A percentile compares a stretch with the other conserved stretches of the same genome.
These are phyloP conservation scores for Colletotrichum caudatum DNA, from an alignment of 2,329 filamentous ascomycete genomes.

Conservation along the genomic window DNA sequence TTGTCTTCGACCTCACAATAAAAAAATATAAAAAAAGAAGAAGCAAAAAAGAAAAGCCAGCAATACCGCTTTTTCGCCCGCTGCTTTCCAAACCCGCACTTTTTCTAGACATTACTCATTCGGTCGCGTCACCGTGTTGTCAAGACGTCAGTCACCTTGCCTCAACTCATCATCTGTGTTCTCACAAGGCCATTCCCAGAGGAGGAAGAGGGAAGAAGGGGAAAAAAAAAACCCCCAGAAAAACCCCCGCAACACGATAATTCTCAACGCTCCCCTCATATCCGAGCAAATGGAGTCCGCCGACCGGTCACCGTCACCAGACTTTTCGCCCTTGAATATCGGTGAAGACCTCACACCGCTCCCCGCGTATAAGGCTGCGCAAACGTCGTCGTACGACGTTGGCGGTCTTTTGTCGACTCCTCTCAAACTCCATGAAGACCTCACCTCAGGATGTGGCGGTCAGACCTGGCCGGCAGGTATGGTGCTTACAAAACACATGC, in stretches of 20 bases:
- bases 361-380: slow-evolving; percentile 67
- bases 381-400: slow-evolving; percentile 70
- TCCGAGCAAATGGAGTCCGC: slow-evolving; percentile 30
- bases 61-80: slow-evolving; percentile 28
- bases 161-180: slow-evolving; percentile 8
- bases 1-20: slow-evolving; percentile 33
- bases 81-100: slow-evolving; percentile 7
- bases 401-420: slow-evolving; percentile 78
- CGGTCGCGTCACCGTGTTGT: slow-evolving; percentile 1
- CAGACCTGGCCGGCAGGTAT: slow-evolving; percentile 96
- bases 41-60: slow-evolving; percentile 28
- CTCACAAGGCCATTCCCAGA: background rate
- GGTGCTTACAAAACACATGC: slow-evolving; percentile 86
- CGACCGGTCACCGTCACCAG: slow-evolving; percentile 57
- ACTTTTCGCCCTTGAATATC: slow-evolving; percentile 63
- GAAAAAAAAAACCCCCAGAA: background rate
- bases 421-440: slow-evolving; percentile 85
- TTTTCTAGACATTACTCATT: background rate
- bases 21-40: slow-evolving; percentile 25
- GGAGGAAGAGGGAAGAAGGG: background rate
- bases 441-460: slow-evolving; percentile 89
- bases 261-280: slow-evolving; percentile 38
- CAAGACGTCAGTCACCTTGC: background rate
- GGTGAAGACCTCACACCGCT: slow-evolving; percentile 70
- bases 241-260: slow-evolving; percentile 29